Conservation (phyloP, 257 asterid species). For the Linderniella brevidens region DNA sequence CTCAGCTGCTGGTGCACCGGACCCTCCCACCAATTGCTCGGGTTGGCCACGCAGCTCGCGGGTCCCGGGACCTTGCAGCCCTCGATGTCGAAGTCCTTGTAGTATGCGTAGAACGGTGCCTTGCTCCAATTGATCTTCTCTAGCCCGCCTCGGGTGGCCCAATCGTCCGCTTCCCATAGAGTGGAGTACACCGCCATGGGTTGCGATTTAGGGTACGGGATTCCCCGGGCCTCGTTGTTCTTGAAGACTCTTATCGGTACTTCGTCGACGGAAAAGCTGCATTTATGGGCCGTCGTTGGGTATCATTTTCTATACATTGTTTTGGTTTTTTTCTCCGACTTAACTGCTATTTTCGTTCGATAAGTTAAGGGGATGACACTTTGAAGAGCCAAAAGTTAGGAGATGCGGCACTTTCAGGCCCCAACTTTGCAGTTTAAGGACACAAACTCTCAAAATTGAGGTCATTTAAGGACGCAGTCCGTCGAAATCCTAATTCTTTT, state of each 20-base stretch:
- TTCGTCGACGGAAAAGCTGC: constrained; percentile 26
- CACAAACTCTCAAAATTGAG: no score
- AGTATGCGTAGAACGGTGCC: constrained; percentile 57
- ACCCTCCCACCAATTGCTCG: constrained; percentile 51
- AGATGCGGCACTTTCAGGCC: no score
- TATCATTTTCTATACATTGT: no score
- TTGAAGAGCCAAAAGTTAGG: no score
- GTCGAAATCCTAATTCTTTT: no score
- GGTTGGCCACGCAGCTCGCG: constrained; percentile 22
- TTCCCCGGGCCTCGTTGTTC: constrained; percentile 48
- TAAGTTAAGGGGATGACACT: no score
- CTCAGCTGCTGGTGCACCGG: constrained; percentile 24
- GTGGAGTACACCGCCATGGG: constrained; percentile 61
- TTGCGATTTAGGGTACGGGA: constrained; percentile 41
- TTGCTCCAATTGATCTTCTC: constrained; percentile 65
- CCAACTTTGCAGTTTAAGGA: no score
- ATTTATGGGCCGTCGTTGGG: neutral
- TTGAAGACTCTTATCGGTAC: constrained; percentile 50
- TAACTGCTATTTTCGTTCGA: no score
- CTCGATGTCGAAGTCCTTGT: constrained; percentile 49
- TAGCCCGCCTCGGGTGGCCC: constrained; percentile 67
- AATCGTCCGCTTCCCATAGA: constrained; percentile 72
- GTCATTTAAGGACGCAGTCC: no score
- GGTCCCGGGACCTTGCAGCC: constrained; percentile 52
- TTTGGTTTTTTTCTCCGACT: no score